phyloP scores from a whole-genome alignment of 805 yeast species.

The Kazachstania taianensis region DNA sequence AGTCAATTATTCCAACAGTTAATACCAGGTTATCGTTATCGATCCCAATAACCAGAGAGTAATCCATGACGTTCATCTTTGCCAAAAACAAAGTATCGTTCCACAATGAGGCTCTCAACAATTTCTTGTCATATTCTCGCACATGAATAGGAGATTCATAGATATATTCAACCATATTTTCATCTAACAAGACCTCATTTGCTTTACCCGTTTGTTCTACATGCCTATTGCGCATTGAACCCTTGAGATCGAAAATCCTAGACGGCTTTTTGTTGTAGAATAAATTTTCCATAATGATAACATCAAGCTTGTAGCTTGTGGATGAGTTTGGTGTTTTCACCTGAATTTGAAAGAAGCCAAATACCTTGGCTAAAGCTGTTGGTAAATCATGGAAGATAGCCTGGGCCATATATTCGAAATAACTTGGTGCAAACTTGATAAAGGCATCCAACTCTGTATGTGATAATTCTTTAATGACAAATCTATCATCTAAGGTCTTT shows the following conservation, averaged over 20 bases:
- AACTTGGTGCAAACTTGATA: slow-evolving; percentile 90
- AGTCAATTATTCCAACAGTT: slow-evolving; percentile 90
- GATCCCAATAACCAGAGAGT: slow-evolving; percentile 88
- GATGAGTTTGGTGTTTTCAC: slow-evolving; percentile 62
- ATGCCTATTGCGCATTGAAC: slow-evolving; percentile 95
- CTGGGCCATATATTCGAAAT: slow-evolving; percentile 91
- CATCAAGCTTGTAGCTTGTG: slow-evolving; percentile 74
- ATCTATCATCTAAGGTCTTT: slow-evolving; percentile 83
- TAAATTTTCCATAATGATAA: slow-evolving; percentile 89
- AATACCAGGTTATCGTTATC: slow-evolving; percentile 57
- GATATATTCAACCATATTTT: slow-evolving; percentile 95
- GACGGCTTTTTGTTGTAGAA: slow-evolving; percentile 76
- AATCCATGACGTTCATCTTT: slow-evolving; percentile 98
- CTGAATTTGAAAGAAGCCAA: slow-evolving; percentile 91
- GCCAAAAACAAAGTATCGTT: slow-evolving; percentile 90
- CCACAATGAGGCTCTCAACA: slow-evolving; percentile 81
- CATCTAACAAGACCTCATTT: slow-evolving; percentile 89
- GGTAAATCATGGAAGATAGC: slow-evolving; percentile 92
- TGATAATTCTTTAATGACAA: slow-evolving; percentile 80
- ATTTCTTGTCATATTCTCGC: slow-evolving; percentile 78
- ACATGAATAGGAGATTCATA: slow-evolving; percentile 94
- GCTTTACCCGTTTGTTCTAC: slow-evolving; percentile 94
- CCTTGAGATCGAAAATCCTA: slow-evolving; percentile 89
- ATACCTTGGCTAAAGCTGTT: slow-evolving; percentile 86
- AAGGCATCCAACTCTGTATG: slow-evolving; percentile 87